A percentile compares a stretch with the other conserved stretches of the same genome.
Conservation (phyloP, 805 yeast species). For the Candida saitoana region DNA sequence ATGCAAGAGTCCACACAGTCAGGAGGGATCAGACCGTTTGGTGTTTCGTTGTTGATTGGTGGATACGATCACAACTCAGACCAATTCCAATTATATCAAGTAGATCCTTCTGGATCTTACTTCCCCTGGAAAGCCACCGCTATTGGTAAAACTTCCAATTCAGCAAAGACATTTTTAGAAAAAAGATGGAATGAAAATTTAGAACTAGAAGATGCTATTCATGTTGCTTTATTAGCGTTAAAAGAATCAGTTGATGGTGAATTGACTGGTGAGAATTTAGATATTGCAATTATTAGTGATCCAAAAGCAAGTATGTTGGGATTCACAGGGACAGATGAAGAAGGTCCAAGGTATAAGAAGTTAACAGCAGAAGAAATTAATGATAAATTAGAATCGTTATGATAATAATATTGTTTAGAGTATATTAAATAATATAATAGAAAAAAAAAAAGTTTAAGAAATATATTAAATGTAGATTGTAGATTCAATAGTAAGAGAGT, state of each 20-base stretch:
- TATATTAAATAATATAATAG: conserved; percentile 32
- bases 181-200: conserved; percentile 97
- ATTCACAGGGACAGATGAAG: conserved; percentile 73
- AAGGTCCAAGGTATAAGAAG: conserved; percentile 87
- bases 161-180: conserved; percentile 96
- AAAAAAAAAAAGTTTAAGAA: neutral
- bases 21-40: conserved; percentile 99
- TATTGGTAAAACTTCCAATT: conserved; percentile 90
- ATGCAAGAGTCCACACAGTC: conserved; percentile 99
- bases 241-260: conserved; percentile 98
- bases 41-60: conserved; percentile 90
- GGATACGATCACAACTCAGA: conserved; percentile 81
- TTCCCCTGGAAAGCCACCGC: conserved; percentile 99
- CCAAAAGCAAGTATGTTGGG: conserved; percentile 81
- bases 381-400: conserved; percentile 91
- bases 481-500: neutral
- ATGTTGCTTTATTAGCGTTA: conserved; percentile 87
- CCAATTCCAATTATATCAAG: conserved; percentile 79
- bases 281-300: conserved; percentile 80
- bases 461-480: no score
- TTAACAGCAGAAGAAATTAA: conserved; percentile 87
- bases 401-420: conserved; percentile 16
- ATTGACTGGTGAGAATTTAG: conserved; percentile 93
- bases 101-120: conserved; percentile 96
- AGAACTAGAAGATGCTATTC: conserved; percentile 97